A percentile compares a stretch with the other conserved stretches of the same genome.
These are phyloP conservation scores for Mycosarcoma mackinlayi DNA, from an alignment of 1,284 basidiomycete species.

Conservation along the genomic window DNA sequence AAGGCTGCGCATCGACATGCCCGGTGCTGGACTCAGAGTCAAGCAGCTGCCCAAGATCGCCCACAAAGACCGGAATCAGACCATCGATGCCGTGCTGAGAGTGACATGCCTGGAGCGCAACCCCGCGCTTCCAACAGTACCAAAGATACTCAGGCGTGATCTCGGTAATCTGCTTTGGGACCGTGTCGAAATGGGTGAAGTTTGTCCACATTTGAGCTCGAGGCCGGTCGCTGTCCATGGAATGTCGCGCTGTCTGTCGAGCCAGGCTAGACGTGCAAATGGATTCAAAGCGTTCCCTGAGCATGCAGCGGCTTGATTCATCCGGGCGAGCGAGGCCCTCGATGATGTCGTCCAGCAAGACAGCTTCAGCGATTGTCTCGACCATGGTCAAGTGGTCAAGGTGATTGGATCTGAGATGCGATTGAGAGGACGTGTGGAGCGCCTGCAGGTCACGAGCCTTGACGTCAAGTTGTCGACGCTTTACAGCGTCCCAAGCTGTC, in stretches of 20 bases:
- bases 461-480: neutral
- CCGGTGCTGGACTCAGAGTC: neutral
- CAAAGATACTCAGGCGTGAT: conserved; percentile 19
- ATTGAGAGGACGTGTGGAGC: neutral
- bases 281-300: conserved; percentile 1
- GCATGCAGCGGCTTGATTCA: neutral
- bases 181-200: conserved; percentile 31
- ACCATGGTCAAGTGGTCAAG: neutral
- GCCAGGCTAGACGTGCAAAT: neutral
- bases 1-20: neutral
- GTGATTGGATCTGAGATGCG: too few species aligned
- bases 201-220: conserved; percentile 8
- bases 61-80: neutral
- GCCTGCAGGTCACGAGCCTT: too few species aligned
- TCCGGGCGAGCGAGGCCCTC: neutral
- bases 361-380: neutral
- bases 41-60: neutral
- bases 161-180: neutral
- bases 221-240: too few species aligned
- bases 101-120: conserved; percentile 5
- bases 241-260: neutral
- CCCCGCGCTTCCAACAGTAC: conserved; percentile 21
- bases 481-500: conserved; percentile 22
- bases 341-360: conserved; percentile 5
- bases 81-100: conserved; percentile 8